These are phyloP conservation scores for Xylariaceae sp. DNA, from an alignment of 2,329 filamentous ascomycete genomes.

Conservation along the genomic window DNA sequence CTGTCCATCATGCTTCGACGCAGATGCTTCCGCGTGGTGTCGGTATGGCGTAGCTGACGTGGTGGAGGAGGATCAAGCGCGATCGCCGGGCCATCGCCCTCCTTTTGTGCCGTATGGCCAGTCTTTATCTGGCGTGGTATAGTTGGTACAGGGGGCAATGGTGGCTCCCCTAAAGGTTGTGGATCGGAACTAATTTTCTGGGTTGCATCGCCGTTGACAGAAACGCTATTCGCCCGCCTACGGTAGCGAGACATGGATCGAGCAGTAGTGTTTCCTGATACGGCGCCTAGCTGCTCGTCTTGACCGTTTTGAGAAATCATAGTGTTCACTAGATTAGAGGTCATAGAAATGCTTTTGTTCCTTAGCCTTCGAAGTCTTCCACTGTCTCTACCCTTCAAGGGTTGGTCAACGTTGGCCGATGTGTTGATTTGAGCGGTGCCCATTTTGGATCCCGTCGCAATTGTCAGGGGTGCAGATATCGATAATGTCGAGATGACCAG, in stretches of 20 bases:
- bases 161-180: conserved; percentile 26
- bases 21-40: conserved; percentile 19
- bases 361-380: conserved; percentile 39
- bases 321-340: conserved; percentile 24
- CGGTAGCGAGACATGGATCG: conserved; percentile 42
- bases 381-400: conserved; percentile 10
- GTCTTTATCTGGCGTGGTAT: conserved; percentile 33
- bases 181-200: conserved; percentile 33
- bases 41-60: conserved; percentile 28
- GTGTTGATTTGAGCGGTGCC: conserved; percentile 23
- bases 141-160: conserved; percentile 35
- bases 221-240: conserved; percentile 32
- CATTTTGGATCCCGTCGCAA: conserved; percentile 23
- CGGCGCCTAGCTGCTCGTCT: conserved; percentile 15
- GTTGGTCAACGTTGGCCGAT: conserved; percentile 25
- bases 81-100: conserved; percentile 15
- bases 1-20: conserved; percentile 25
- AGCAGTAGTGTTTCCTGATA: conserved; percentile 34
- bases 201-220: conserved; percentile 31
- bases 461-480: conserved; percentile 18
- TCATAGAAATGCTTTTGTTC: conserved; percentile 36
- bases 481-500: conserved; percentile 1
- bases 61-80: conserved; percentile 20
- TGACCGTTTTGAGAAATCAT: conserved; percentile 22
- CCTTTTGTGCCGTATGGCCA: conserved; percentile 25